phyloP scores from a whole-genome alignment of 805 yeast species.

The Nakazawaea peltata region DNA sequence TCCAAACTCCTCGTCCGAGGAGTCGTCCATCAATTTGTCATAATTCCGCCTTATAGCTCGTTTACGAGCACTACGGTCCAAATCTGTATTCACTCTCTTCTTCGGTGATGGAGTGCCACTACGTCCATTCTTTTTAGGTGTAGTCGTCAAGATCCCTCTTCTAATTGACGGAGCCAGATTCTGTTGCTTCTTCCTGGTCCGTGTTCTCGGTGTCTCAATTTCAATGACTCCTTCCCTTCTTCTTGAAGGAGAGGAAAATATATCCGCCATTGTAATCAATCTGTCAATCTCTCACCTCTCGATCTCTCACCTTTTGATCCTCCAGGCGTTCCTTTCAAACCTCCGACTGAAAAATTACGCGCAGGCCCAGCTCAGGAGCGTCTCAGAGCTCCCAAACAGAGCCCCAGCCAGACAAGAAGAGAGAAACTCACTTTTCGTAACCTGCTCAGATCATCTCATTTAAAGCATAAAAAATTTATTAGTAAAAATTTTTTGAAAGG shows the following conservation, averaged over 20 bases:
- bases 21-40: slow-evolving; percentile 23
- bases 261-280: slow-evolving; percentile 12
- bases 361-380: too few relatives aligned
- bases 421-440: too few relatives aligned
- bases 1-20: slow-evolving; percentile 25
- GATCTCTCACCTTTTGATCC: too few relatives aligned
- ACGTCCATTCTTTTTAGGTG: slow-evolving; percentile 28
- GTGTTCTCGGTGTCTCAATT: slow-evolving; percentile 13
- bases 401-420: too few relatives aligned
- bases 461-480: too few relatives aligned
- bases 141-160: slow-evolving; percentile 15
- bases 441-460: too few relatives aligned
- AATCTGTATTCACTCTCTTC: slow-evolving; percentile 26
- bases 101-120: slow-evolving; percentile 39
- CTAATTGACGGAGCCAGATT: slow-evolving; percentile 14
- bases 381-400: too few relatives aligned
- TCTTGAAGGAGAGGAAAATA: slow-evolving; percentile 21
- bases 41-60: slow-evolving; percentile 32
- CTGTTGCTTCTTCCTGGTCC: slow-evolving; percentile 8
- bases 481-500: too few relatives aligned
- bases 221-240: slow-evolving; percentile 17
- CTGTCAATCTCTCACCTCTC: too few relatives aligned
- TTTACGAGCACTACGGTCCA: slow-evolving; percentile 41
- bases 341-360: too few relatives aligned
- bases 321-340: too few relatives aligned